phyloP scores from a whole-genome alignment of 1,139 yeast genomes.

The Tardiomyces digboiensis region DNA sequence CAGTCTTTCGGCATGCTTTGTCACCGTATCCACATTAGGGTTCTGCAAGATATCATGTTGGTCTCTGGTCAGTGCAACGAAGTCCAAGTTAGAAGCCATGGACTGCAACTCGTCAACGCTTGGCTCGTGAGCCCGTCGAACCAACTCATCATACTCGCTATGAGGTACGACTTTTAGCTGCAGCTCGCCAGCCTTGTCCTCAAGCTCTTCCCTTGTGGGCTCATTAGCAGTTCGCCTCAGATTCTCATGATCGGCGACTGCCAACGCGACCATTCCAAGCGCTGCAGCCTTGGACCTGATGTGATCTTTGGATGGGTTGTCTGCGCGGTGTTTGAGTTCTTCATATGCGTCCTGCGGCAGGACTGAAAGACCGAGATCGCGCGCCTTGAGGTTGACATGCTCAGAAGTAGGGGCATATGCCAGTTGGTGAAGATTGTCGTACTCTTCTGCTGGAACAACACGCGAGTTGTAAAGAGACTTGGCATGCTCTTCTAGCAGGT shows the following conservation, averaged over 20 bases:
- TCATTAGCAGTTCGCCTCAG: neutral
- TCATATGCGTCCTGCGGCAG: neutral
- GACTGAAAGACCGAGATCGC: neutral
- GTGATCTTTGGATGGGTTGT: neutral
- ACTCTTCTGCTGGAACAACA: neutral
- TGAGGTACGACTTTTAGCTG: neutral
- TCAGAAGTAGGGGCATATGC: neutral
- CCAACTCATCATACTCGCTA: neutral
- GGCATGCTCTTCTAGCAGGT: neutral
- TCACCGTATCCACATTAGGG: neutral
- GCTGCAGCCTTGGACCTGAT: neutral
- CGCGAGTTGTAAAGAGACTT: neutral
- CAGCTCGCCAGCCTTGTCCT: neutral
- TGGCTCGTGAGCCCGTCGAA: neutral
- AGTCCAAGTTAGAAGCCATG: neutral
- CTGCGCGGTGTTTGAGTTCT: neutral
- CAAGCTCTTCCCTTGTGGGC: neutral
- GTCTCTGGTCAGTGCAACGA: slow-evolving; percentile 3
- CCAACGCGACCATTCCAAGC: neutral
- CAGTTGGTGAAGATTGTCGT: neutral
- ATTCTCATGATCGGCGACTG: neutral
- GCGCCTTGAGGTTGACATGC: neutral
- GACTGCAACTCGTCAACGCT: neutral
- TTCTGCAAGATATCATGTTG: slow-evolving; percentile 4
- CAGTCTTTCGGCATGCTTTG: neutral